Conservation (phyloP, 192 early-diverging fungal genomes). For the Coemansia umbellata region DNA sequence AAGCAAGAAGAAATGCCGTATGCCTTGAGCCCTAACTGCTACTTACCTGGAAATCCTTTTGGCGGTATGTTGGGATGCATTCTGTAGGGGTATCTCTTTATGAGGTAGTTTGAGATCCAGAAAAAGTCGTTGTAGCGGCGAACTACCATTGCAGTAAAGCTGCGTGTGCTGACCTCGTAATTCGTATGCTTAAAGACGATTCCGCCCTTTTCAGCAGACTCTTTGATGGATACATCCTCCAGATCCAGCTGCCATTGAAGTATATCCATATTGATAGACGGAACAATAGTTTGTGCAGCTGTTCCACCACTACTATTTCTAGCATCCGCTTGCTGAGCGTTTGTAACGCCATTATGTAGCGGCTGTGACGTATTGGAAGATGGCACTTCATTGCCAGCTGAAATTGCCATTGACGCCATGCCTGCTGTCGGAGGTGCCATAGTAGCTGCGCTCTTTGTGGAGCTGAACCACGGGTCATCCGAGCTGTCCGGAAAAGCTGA, state of each 20-base stretch:
- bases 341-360: not conserved
- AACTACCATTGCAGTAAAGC: conserved; percentile 58
- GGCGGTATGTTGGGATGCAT: conserved; percentile 82
- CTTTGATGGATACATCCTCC: conserved; percentile 49
- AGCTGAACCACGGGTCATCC: conserved; percentile 59
- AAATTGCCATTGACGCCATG: conserved; percentile 21
- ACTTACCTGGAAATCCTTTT: conserved; percentile 78
- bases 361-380: not conserved
- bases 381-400: conserved; percentile 4
- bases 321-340: not conserved
- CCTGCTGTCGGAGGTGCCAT: conserved; percentile 18
- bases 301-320: conserved; percentile 4
- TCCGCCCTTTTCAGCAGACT: conserved; percentile 56
- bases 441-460: conserved; percentile 10
- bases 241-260: conserved; percentile 53
- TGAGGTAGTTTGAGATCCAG: conserved; percentile 77
- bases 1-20: too few relatives aligned
- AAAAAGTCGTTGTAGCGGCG: conserved; percentile 91
- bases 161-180: conserved; percentile 71
- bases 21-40: too few relatives aligned
- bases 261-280: conserved; percentile 40
- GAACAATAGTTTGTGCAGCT: conserved; percentile 9
- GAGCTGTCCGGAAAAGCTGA: conserved; percentile 34
- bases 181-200: conserved; percentile 81
- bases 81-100: conserved; percentile 76